Evolutionary conservation across 192 early-diverging fungal genomes (phyloP).

Genomic region (Chytriomyces sp.): DNA sequence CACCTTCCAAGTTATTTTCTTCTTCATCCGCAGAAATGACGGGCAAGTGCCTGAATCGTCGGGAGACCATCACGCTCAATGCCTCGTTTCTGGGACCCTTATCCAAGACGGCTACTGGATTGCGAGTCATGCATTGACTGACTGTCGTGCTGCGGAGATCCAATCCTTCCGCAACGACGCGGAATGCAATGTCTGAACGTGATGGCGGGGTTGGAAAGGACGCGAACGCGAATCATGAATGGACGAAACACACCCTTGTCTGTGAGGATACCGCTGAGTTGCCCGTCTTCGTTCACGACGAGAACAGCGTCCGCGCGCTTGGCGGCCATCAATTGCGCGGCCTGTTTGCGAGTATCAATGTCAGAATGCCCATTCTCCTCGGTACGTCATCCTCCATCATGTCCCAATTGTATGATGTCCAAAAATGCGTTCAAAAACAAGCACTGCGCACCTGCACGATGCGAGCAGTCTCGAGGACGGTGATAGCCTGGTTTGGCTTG

Average conservation of each 20-base stretch:
- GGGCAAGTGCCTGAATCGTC: constrained; percentile 53
- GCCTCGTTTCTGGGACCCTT: constrained; percentile 48
- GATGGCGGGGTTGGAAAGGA: no score
- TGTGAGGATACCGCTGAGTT: constrained; percentile 93
- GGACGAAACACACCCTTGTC: no score
- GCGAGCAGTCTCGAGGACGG: constrained; percentile 57
- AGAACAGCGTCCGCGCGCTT: constrained; percentile 95
- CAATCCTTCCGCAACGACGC: constrained; percentile 81
- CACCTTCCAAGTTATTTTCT: constrained; percentile 24
- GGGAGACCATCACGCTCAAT: constrained; percentile 50
- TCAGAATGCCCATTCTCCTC: not conserved
- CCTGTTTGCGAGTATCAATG: constrained; percentile 16
- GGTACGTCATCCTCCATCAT: not conserved
- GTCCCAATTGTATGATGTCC: no score
- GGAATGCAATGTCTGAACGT: constrained; percentile 90
- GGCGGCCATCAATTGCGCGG: constrained; percentile 82
- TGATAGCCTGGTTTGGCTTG: constrained; percentile 83
- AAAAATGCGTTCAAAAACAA: no score
- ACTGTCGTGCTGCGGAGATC: constrained; percentile 60
- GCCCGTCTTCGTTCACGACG: constrained; percentile 90
- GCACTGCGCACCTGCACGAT: constrained; percentile 51
- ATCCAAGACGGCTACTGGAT: constrained; percentile 84
- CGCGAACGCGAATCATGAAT: no score
- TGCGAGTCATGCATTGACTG: constrained; percentile 86
- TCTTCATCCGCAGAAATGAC: constrained; percentile 44